Evolutionary conservation across 176 grass and related monocot species (phyloP).

Genomic region (Carex myosuroides): DNA sequence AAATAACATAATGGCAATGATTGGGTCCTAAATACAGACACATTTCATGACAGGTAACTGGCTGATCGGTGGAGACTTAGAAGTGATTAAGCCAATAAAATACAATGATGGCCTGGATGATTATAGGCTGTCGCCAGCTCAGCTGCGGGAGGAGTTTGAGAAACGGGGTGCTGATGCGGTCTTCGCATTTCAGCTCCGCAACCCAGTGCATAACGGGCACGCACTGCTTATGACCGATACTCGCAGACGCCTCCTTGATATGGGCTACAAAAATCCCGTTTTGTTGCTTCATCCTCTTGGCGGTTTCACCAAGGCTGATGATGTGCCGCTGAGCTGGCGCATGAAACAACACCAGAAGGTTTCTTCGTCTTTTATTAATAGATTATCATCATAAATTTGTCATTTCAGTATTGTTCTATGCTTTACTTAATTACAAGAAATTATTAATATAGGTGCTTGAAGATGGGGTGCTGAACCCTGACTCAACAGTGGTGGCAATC

Average conservation of each 20-base stretch:
- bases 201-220: constrained; percentile 96
- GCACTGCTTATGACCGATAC: constrained; percentile 98
- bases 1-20: neutral
- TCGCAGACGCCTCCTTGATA: constrained; percentile 64
- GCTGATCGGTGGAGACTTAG: constrained; percentile 94
- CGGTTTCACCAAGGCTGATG: constrained; percentile 92
- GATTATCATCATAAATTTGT: neutral
- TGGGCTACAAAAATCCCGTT: constrained; percentile 92
- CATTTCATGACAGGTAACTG: constrained; percentile 35
- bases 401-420: neutral
- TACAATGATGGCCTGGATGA: constrained; percentile 93
- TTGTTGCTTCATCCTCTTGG: constrained; percentile 96
- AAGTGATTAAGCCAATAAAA: constrained; percentile 95
- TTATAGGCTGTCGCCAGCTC: constrained; percentile 79
- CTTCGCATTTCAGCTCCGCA: constrained; percentile 98
- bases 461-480: constrained; percentile 91
- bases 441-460: constrained; percentile 64
- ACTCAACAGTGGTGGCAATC: constrained; percentile 90
- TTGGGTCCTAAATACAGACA: neutral
- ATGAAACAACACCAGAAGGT: constrained; percentile 99
- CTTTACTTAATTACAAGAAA: neutral
- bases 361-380: neutral
- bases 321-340: constrained; percentile 87
- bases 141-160: constrained; percentile 84
- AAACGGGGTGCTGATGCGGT: constrained; percentile 89